Conservation (phyloP, 352 stramenopile species). For the Aphanomyces stellatus region DNA sequence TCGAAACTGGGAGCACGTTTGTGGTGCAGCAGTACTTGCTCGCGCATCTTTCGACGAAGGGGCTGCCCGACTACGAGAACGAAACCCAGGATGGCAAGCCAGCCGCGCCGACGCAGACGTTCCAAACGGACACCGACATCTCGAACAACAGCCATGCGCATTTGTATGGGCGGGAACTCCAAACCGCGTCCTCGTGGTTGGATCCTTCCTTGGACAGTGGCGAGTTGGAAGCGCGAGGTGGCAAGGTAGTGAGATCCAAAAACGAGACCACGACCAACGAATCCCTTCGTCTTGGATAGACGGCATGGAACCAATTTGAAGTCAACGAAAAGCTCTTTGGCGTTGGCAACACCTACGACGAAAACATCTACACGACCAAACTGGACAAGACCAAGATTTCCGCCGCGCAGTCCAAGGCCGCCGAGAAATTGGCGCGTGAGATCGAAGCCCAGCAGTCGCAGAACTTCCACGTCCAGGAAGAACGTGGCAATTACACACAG, state of each 20-base stretch:
- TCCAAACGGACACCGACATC: slow-evolving; percentile 89
- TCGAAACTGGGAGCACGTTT: slow-evolving; percentile 63
- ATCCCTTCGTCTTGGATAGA: slow-evolving; percentile 26
- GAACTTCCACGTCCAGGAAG: slow-evolving; percentile 95
- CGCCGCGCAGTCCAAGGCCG: slow-evolving; percentile 69
- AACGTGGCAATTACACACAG: slow-evolving; percentile 76
- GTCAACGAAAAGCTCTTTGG: slow-evolving; percentile 95
- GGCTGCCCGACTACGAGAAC: slow-evolving; percentile 54
- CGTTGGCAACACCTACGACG: slow-evolving; percentile 93
- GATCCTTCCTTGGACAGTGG: slow-evolving; percentile 70
- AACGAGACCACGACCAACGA: too few relatives aligned
- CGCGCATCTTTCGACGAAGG: slow-evolving; percentile 50
- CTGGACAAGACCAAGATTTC: slow-evolving; percentile 92
- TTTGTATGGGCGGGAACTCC: slow-evolving; percentile 54
- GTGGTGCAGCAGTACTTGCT: slow-evolving; percentile 65
- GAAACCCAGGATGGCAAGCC: slow-evolving; percentile 22
- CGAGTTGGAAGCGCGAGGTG: slow-evolving; percentile 47
- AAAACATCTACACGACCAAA: slow-evolving; percentile 98
- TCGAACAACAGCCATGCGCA: slow-evolving; percentile 52
- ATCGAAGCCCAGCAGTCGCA: slow-evolving; percentile 88
- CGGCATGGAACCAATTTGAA: slow-evolving; percentile 94
- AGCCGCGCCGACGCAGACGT: slow-evolving; percentile 19
- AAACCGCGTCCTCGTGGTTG: slow-evolving; percentile 67
- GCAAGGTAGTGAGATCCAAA: slow-evolving; percentile 30
- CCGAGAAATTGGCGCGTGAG: slow-evolving; percentile 90